Conservation (phyloP, 495 filamentous ascomycete genomes). For the Penicillium longicatenatum region DNA sequence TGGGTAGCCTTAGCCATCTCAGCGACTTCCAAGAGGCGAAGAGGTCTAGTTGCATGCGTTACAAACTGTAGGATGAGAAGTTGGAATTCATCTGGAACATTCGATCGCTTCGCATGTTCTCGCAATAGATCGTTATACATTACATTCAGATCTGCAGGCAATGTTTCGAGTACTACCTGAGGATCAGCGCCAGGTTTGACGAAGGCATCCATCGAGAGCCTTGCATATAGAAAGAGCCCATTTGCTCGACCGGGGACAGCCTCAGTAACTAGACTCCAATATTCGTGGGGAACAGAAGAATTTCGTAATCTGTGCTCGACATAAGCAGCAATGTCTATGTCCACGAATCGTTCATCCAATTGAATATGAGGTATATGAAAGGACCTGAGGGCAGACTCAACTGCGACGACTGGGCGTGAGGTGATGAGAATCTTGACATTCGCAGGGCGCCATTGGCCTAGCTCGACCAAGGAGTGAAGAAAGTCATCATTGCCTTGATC, state of each 20-base stretch:
- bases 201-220: constrained; percentile 48
- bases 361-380: constrained; percentile 26
- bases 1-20: constrained; percentile 30
- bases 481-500: constrained; percentile 41
- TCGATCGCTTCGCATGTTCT: constrained; percentile 40
- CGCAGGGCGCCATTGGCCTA: constrained; percentile 40
- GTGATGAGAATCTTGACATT: constrained; percentile 47
- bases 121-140: constrained; percentile 49
- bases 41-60: constrained; percentile 51
- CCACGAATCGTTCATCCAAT: constrained; percentile 40
- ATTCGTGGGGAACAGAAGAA: constrained; percentile 19
- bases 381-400: constrained; percentile 6
- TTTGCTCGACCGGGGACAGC: constrained; percentile 15
- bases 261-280: constrained; percentile 29
- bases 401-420: constrained; percentile 33
- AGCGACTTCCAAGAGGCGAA: constrained; percentile 53
- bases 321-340: constrained; percentile 44
- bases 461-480: constrained; percentile 27
- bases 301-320: constrained; percentile 31
- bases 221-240: constrained; percentile 35
- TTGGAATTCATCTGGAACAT: constrained; percentile 42
- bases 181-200: constrained; percentile 19
- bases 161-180: constrained; percentile 21
- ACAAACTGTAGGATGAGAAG: constrained; percentile 46
- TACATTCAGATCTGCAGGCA: constrained; percentile 42